Evolutionary conservation across 164 flowering plant genomes (phyloP).

Genomic region (Cinnamomum chago): DNA sequence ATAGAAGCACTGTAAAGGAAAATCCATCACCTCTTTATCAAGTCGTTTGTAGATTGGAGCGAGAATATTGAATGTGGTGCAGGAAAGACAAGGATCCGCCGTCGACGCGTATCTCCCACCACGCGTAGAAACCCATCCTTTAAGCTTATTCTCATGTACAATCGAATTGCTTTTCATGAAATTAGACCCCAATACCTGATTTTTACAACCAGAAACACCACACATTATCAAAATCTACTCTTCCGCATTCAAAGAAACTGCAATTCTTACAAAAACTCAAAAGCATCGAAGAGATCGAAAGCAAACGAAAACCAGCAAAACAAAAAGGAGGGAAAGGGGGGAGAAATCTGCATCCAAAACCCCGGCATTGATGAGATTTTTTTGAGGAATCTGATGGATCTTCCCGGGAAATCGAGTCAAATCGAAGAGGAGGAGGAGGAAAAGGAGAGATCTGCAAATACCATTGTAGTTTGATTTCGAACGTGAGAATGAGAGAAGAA

Average conservation of each 20-base stretch:
- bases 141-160: not conserved
- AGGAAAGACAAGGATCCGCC: slow-evolving; percentile 60
- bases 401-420: not conserved
- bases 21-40: slow-evolving; percentile 38
- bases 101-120: not conserved
- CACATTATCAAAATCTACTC: not conserved
- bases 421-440: not conserved
- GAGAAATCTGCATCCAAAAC: not conserved
- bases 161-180: not conserved
- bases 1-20: not conserved
- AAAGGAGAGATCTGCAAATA: not conserved
- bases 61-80: slow-evolving; percentile 89
- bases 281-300: not conserved
- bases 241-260: not conserved
- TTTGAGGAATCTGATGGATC: not conserved
- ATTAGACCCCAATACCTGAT: not conserved
- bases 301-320: not conserved
- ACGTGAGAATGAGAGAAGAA: not conserved
- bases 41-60: slow-evolving; percentile 93
- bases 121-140: not conserved
- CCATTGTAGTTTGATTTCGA: not conserved
- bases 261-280: not conserved
- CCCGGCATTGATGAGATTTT: not conserved
- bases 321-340: too few species aligned
- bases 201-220: not conserved